Conservation (phyloP, 257 asterid genomes). For the Fraxinus pennsylvanica region DNA sequence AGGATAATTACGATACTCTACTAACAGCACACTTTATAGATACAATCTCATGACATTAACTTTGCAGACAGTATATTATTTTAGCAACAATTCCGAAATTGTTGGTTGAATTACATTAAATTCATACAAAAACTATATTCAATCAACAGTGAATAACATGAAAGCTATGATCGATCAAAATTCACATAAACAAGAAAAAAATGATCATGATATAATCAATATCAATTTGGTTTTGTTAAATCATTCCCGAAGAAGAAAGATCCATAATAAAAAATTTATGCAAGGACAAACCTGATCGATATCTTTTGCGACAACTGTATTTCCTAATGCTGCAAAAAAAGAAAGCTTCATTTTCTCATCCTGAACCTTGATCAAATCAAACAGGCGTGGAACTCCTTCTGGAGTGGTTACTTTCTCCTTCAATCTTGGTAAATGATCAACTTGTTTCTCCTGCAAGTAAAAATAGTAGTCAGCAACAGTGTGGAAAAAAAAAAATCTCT, state of each 20-base stretch:
- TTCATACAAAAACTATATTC: not conserved
- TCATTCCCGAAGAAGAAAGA: not conserved
- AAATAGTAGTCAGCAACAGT: conserved; percentile 1
- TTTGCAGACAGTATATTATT: not conserved
- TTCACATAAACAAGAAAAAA: not conserved
- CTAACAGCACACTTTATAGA: not conserved
- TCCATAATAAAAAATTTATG: not conserved
- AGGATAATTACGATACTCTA: not conserved
- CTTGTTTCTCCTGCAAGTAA: conserved; percentile 86
- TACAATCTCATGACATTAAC: not conserved
- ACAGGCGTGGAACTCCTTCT: conserved; percentile 81
- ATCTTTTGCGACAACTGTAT: conserved; percentile 77
- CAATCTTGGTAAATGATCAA: conserved; percentile 50
- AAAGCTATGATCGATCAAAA: not conserved
- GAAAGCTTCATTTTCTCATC: conserved; percentile 93
- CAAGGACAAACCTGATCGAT: conserved; percentile 70
- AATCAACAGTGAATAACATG: not conserved
- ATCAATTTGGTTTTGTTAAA: not conserved
- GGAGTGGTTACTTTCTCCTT: conserved; percentile 71
- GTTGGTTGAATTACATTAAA: not conserved
- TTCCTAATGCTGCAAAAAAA: conserved; percentile 75
- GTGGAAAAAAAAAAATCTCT: not conserved
- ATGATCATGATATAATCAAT: not conserved
- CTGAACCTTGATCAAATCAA: conserved; percentile 83
- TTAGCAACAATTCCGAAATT: not conserved